Conservation (phyloP, 495 filamentous ascomycete species). For the Articulospora tetracladia region DNA sequence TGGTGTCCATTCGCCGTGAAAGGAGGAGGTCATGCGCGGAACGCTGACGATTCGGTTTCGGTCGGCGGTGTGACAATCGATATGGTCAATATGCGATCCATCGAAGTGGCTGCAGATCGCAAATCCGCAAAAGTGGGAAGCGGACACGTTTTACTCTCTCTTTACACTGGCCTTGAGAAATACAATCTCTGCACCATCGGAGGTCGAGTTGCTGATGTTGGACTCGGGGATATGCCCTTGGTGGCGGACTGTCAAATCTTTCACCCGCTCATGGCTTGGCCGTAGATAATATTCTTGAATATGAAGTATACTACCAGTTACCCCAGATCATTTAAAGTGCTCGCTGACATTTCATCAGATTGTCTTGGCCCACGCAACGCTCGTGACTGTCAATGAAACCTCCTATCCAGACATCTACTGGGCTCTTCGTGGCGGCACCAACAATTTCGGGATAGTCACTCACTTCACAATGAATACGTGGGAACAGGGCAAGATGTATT, state of each 20-base stretch:
- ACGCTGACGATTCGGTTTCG: conserved; percentile 40
- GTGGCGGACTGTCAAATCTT: conserved; percentile 37
- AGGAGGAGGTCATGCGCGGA: conserved; percentile 46
- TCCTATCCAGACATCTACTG: conserved; percentile 40
- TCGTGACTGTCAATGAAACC: conserved; percentile 34
- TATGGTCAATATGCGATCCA: conserved; percentile 39
- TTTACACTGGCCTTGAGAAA: conserved; percentile 44
- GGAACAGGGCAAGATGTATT: conserved; percentile 37
- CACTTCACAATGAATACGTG: conserved; percentile 42
- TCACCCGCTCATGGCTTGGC: conserved; percentile 37
- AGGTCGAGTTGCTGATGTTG: conserved; percentile 14
- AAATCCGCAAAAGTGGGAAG: conserved; percentile 34
- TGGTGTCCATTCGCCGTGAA: conserved; percentile 44
- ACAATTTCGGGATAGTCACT: conserved; percentile 54
- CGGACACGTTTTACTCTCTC: conserved; percentile 44
- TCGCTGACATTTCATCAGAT: conserved; percentile 19
- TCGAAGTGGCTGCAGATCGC: conserved; percentile 30
- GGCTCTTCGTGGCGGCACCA: conserved; percentile 51
- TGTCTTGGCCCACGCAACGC: conserved; percentile 44
- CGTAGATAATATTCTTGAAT: conserved; percentile 44
- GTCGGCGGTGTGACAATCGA: conserved; percentile 53
- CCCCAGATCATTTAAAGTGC: background rate
- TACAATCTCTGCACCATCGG: conserved; percentile 44
- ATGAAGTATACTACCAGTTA: conserved; percentile 30
- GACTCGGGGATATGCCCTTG: conserved; percentile 17